A percentile compares a stretch with the other conserved stretches of the same genome.
Conservation (phyloP, 306 rosid genomes). For the Malus fusca region DNA sequence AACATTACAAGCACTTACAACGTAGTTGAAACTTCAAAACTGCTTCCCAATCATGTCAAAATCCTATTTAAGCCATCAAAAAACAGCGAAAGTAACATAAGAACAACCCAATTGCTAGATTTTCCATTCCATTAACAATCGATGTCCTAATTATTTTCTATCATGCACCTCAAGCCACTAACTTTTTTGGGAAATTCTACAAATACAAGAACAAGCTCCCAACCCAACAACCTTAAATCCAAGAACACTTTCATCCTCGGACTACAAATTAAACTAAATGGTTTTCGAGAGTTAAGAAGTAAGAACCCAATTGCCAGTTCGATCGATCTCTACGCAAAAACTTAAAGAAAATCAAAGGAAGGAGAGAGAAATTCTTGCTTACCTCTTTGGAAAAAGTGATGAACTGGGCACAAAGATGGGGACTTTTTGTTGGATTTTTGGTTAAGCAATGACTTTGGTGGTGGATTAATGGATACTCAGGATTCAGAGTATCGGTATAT, state of each 20-base stretch:
- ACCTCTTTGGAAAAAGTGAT: background rate
- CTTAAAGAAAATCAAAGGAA: background rate
- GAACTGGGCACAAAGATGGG: background rate
- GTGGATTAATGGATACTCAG: background rate
- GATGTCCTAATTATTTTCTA: background rate
- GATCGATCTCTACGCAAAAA: background rate
- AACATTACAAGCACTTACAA: too few relatives aligned
- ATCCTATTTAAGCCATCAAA: conserved; percentile 11
- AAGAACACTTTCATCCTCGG: background rate
- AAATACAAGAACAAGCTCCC: background rate
- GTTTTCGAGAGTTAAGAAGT: background rate
- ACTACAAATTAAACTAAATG: background rate
- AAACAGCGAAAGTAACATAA: background rate
- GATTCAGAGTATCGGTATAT: background rate
- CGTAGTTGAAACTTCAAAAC: too few relatives aligned
- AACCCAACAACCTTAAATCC: background rate
- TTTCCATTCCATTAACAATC: background rate
- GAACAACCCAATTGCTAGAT: background rate
- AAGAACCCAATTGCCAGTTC: background rate
- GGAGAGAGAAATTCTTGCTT: background rate
- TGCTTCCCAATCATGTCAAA: background rate
- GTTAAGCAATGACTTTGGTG: background rate
- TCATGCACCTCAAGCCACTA: background rate
- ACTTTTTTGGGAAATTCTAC: background rate
- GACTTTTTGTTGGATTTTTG: background rate